Conservation (phyloP, 768 basidiomycete genomes). For the Rhodotorula graminis region DNA sequence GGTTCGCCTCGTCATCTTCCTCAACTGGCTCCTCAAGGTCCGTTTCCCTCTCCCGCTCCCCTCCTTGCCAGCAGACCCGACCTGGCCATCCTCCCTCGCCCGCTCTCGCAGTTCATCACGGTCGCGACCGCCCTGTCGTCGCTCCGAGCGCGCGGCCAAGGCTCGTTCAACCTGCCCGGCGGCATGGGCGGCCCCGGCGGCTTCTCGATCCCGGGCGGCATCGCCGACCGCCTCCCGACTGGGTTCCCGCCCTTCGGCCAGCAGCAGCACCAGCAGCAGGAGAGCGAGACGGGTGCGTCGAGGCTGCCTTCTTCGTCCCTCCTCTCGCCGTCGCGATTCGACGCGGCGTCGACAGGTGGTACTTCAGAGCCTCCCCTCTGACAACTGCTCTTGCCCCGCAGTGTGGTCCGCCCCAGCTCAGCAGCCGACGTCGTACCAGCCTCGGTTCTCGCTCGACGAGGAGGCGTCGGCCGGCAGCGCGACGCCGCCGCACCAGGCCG, state of each 20-base stretch:
- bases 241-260: constrained; percentile 12
- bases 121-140: constrained; percentile 7
- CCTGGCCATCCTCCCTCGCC: not conserved
- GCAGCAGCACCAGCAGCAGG: not conserved
- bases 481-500: not conserved
- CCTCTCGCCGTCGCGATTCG: too few relatives aligned
- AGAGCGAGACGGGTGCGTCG: constrained; percentile 11
- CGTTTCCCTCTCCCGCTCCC: not conserved
- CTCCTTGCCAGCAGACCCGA: not conserved
- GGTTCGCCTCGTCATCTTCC: constrained; percentile 15
- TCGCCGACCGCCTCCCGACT: constrained; percentile 10
- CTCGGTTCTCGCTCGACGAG: constrained; percentile 27
- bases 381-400: not conserved
- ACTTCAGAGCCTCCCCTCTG: too few relatives aligned
- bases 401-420: constrained; percentile 28
- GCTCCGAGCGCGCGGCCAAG: constrained; percentile 11
- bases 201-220: constrained; percentile 1
- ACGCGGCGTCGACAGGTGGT: too few relatives aligned
- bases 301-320: not conserved
- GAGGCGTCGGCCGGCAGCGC: not conserved
- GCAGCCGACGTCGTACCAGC: constrained; percentile 10
- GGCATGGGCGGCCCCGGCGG: not conserved
- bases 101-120: constrained; percentile 18
- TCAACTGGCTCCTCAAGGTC: constrained; percentile 34
- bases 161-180: not conserved